phyloP scores from a whole-genome alignment of 768 basidiomycete species.

The Neoboletus brunneissimus region DNA sequence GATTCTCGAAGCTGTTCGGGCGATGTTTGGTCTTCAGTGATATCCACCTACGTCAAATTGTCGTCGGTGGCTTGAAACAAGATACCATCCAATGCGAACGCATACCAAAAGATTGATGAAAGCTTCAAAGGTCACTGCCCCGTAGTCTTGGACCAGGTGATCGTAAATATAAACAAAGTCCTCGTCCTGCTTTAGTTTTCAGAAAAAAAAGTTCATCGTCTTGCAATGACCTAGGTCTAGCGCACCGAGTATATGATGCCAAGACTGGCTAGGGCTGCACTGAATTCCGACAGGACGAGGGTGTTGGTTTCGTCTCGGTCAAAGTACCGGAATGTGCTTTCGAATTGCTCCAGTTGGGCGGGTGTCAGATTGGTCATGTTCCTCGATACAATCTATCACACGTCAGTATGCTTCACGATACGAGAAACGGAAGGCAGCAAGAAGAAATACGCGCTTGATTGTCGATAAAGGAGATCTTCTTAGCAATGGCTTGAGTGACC shows the following conservation, averaged over 20 bases:
- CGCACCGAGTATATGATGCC: conserved; percentile 88
- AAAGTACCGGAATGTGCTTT: conserved; percentile 96
- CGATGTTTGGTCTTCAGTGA: conserved; percentile 93
- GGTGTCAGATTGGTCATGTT: conserved; percentile 94
- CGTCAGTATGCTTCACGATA: conserved; percentile 10
- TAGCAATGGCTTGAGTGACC: conserved; percentile 73
- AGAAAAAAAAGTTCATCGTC: not conserved
- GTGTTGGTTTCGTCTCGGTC: conserved; percentile 92
- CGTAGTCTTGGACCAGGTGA: conserved; percentile 76
- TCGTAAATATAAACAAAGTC: conserved; percentile 84
- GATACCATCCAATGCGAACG: not conserved
- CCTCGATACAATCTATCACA: conserved; percentile 79
- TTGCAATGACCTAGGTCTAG: not conserved
- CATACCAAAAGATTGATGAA: conserved; percentile 90
- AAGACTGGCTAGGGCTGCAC: conserved; percentile 90
- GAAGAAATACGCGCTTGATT: conserved; percentile 66
- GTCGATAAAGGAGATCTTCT: conserved; percentile 94
- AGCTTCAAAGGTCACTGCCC: conserved; percentile 88
- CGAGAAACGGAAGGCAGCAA: not conserved
- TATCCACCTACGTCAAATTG: conserved; percentile 66
- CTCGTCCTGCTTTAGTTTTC: conserved; percentile 55
- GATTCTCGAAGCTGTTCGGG: conserved; percentile 89
- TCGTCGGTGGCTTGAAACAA: not conserved
- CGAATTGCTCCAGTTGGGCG: conserved; percentile 94
- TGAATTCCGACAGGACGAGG: conserved; percentile 78